Conservation (phyloP, 768 basidiomycete species). For the Mycena alexandri region DNA sequence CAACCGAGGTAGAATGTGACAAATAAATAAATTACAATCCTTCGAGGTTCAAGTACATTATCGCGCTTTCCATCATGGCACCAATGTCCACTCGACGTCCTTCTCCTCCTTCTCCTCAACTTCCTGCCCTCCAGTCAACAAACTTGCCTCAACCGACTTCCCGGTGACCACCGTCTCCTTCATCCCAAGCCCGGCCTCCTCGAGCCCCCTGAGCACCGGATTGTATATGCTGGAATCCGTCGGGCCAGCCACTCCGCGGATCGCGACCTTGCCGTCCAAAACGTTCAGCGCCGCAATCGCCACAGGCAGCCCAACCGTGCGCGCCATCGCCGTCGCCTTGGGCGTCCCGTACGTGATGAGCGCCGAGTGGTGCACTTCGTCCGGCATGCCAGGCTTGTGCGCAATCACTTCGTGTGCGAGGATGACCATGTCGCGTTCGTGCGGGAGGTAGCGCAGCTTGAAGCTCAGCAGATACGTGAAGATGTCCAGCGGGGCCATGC, state of each 20-base stretch:
- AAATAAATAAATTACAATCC: too few species aligned
- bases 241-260: constrained; percentile 79
- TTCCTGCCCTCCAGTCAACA: constrained; percentile 18
- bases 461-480: constrained; percentile 80
- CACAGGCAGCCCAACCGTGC: constrained; percentile 89
- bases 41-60: too few species aligned
- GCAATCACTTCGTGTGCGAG: constrained; percentile 87
- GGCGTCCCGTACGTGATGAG: constrained; percentile 71
- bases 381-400: constrained; percentile 39
- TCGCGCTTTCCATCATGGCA: background rate
- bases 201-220: constrained; percentile 72
- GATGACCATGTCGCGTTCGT: constrained; percentile 89
- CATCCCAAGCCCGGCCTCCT: constrained; percentile 66
- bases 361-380: constrained; percentile 75
- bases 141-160: constrained; percentile 37
- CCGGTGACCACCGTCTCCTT: constrained; percentile 46
- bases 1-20: too few species aligned
- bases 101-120: constrained; percentile 21
- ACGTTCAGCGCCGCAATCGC: constrained; percentile 84
- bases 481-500: constrained; percentile 73
- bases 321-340: constrained; percentile 86
- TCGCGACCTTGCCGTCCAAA: constrained; percentile 67
- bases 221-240: constrained; percentile 69
- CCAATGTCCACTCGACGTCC: constrained; percentile 21
- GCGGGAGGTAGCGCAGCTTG: constrained; percentile 74